Conservation (phyloP, 2,329 filamentous ascomycete genomes). For the Capronia americana region DNA sequence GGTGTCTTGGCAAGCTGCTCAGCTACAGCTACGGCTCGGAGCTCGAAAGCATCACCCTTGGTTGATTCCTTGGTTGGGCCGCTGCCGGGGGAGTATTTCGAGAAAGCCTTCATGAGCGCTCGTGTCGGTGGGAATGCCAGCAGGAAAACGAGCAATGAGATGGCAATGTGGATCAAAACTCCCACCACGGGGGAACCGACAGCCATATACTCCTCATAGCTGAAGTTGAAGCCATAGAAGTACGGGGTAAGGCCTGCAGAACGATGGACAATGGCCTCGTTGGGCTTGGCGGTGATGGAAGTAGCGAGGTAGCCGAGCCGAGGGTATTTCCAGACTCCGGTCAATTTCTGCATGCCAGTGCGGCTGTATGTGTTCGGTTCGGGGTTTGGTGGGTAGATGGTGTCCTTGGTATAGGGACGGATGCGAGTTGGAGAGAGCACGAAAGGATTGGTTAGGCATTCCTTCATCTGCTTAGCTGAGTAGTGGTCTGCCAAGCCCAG, state of each 20-base stretch:
- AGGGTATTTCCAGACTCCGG: conserved; percentile 61
- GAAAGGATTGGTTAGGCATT: conserved; percentile 35
- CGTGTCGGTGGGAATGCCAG: conserved; percentile 61
- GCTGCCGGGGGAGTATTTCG: conserved; percentile 57
- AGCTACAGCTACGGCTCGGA: conserved; percentile 54
- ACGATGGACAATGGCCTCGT: conserved; percentile 65
- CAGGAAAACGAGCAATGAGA: conserved; percentile 55
- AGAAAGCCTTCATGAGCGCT: conserved; percentile 54
- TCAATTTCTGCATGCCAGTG: conserved; percentile 49
- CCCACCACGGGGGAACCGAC: conserved; percentile 58
- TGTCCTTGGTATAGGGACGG: conserved; percentile 48
- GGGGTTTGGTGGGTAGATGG: conserved; percentile 58
- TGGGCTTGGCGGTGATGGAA: conserved; percentile 59
- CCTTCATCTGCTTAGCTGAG: conserved; percentile 26
- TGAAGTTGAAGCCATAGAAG: conserved; percentile 65
- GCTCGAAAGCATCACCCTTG: conserved; percentile 49
- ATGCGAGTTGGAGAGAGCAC: conserved; percentile 49
- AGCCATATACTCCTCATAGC: conserved; percentile 63
- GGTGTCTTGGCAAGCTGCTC: conserved; percentile 46
- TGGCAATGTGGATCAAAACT: conserved; percentile 55
- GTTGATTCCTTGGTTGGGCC: conserved; percentile 56
- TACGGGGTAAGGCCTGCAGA: conserved; percentile 64
- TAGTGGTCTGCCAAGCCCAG: conserved; percentile 60
- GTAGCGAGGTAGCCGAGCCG: conserved; percentile 66
- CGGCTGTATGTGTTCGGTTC: conserved; percentile 47